Evolutionary conservation across 805 yeast species (phyloP), one percentile per base, ranked within the genome.

Genomic region (Cyberlindnera amylophila): DNA sequence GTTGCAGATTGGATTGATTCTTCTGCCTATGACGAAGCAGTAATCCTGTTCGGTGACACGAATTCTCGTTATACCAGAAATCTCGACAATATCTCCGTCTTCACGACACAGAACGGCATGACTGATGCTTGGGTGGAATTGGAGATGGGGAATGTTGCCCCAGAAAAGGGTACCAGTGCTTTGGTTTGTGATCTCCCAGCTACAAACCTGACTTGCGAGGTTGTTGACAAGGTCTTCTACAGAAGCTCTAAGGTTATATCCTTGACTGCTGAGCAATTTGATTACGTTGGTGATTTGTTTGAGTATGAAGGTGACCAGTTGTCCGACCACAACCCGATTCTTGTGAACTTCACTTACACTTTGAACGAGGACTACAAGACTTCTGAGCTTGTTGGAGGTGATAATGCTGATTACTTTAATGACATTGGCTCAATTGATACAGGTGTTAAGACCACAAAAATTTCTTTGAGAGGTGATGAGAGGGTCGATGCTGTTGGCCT

Each of bases 401-500:
- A 35, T 30, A 36, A 34, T 28, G 21, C 41, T 33, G 31, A 17
- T 31, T 44, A 32, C 34, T 44, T 44, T 36, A 44, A 36, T 29
- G 47, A 44, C 34, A 32, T 39, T 23, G 36, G 13, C 14, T 8
- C 7, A 6, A 19, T 44, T 13, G 6, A 32, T 14, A 12, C 33
- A 7, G 41, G 44, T 34, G 21, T 28, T 4, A 44, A 39, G 37
- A 23, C 44, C 4, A 17, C 41, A 2, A 16, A 17, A 4, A 10
- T 44, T 12, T 16, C 28, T n/a, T 34, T 44, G 9, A 37, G 37
- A 18, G 48, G 48, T 30, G 37, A 15, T 14, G 19, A 34, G 2
- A 33, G 48, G 27, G 14, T 44, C 8, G 48, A 44, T 15, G 45
- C 59, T 4, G 44, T 59, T 15, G 59, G 63, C 3, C 56, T 61